Evolutionary conservation across 495 filamentous ascomycete genomes (phyloP), one percentile per base, ranked within the genome.

Genomic region (Gamarada debralockiae): DNA sequence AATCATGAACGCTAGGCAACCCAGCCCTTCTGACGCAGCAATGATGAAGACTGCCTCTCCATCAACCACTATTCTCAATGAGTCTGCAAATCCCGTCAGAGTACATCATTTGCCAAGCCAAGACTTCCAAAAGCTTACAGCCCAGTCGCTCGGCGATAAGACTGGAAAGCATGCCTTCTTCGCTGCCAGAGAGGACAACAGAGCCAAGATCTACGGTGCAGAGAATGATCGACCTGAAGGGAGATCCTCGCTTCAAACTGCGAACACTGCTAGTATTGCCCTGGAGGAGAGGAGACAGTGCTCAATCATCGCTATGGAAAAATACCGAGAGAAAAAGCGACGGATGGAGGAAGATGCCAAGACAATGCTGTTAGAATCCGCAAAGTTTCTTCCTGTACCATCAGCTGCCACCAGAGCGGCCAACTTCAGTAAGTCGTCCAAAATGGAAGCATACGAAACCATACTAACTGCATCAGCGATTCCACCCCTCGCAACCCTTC

Each of bases 11-110:
- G 34, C 48, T 25, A 50, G 70, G 27, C 62, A 68, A 15, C 63
- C 69, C 23, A 71, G 71, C 51, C 72, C 70, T 17, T 72, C 71
- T 12, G 73, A 76, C 60, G 71, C 71, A 44, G 70, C 66, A 12
- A 67, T 74, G 64, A 63, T 69, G 15, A 70, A 72, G 60, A 60
- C 31, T 23, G 36, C 47, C n/a, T 24, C 21, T 17, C 31, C 33
- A 27, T 8, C 25, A 1, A 15, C 44, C 44, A 15, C n/a, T 18
- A 18, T n/a, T 18, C n/a, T 40, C 7, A 18, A 40, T 18, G 37
- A 40, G 12, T 17, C 37, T 18, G 10, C 12, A 31, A 5, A 14
- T 1, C 24, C 27, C 12, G 42, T 10, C 2, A 23, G 14, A 24
- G 42, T 45, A 12, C n/a, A 33, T 22, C 38, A 44, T 9, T 10